Base-by-base conservation (phyloP, 2,329 filamentous ascomycete species). In the Phialophora macrospora region DNA sequence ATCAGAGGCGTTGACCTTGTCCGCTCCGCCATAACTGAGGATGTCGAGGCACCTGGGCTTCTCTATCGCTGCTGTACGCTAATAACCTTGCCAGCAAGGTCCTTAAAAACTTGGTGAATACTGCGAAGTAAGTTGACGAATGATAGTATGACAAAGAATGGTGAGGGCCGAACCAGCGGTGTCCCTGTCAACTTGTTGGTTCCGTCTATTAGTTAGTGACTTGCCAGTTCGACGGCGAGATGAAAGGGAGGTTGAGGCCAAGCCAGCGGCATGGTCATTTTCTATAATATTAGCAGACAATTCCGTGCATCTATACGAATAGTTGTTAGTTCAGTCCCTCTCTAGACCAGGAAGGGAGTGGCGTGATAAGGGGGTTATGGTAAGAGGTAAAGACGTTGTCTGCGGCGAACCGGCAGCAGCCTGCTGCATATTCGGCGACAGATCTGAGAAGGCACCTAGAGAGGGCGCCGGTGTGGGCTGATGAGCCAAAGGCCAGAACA, bases 1-100 rank as follows among this genome's bases (percentile, higher is more conserved):
- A 90, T 92, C 62, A 95, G 83, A 14, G 91, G 90, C 67, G 91
- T 91, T 88, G 90, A 93, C 89, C 91, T 85, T 76, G 90, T 87
- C 75, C 91, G 83, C 80, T 94, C 91, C 54, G 67, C 59, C 65
- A 71, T 71, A 22, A 66, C 64, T 54, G 63, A 62, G 4, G 60
- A 48, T 28, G 66, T 61, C 12, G 62, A 63, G 32, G 20, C 14
- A 60, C 14, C 8, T 20, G 51, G 55, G 44, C 6, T 48, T 22
- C 44, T 8, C 7, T 32, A 22, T 20, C 14, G 41, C 30, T 17
- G 57, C 17, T 34, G 12, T 17, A 28, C 22, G 41, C 20, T 65
- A 20, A 64, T 51, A 66, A 66, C 48, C 66, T 62, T 34, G 52
- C 60, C 62, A 68, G 59, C 20, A 64, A 58, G 41, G 71, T 71